Base-by-base conservation (phyloP, 2,329 filamentous ascomycete genomes). In the Stagonosporopsis rhizophila region DNA sequence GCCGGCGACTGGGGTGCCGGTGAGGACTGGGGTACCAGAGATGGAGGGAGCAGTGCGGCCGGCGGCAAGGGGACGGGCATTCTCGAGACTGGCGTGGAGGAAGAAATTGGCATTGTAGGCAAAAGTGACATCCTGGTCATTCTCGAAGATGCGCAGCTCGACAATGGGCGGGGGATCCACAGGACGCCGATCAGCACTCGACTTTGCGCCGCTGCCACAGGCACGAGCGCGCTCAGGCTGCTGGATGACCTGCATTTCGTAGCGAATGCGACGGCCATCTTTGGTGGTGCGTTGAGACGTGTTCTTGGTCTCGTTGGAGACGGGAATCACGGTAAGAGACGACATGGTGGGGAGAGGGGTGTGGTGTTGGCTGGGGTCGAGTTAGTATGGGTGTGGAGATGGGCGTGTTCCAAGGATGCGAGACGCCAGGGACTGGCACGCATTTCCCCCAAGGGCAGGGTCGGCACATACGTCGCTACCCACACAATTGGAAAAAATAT, bases 91-190 rank as follows among this genome's bases (percentile, higher is more conserved):
- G 47, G 93, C 71, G 70, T 92, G 98, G 37, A 98, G 87, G 79
- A 99, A 98, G 84, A 98, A 98, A 78, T 96, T 96, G 72, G 93
- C 93, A 72, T 96, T 94, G 81, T 97, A 96, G 56, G 87, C 85
- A 70, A 96, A 96, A 2, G 95, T 98, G 69, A 87, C 81, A 23
- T 87, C 85, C 52, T 81, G 81, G 60, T 78, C 74, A 49, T 89
- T 90, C 72, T 96, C 90, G 67, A 87, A 92, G 62, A 98, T 90
- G 64, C 89, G 89, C 59, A 99, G 82, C 77, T 96, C 91, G 35
- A 98, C 92, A 52, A 99, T 95, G 0, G 95, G 95, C 2, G 95
- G 95, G 59, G 91, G 93, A 75, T 97, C 94, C 59, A 97, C 93
- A 19, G 94, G 93, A 50, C 94, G 90, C 66, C 94, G 89, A 77